These are phyloP conservation scores for Lasiodiplodia hormozganensis DNA, from an alignment of 2,329 filamentous ascomycete species.

Conservation along the genomic window DNA sequence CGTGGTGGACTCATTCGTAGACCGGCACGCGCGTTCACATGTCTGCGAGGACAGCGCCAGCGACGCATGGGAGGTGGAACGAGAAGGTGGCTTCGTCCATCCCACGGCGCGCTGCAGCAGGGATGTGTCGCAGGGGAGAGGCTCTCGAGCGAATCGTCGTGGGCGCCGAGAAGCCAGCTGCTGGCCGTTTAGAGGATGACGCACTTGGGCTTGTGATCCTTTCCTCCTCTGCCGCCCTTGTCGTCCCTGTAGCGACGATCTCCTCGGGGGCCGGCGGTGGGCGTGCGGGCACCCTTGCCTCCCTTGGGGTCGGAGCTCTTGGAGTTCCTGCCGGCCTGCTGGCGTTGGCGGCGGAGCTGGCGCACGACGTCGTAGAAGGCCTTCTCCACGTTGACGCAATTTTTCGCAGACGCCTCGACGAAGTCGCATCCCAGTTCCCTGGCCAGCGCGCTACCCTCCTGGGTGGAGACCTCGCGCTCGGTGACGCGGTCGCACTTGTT, in stretches of 20 bases:
- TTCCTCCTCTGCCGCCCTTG: constrained; percentile 28
- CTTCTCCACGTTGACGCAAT: constrained; percentile 98
- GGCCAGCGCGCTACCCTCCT: constrained; percentile 91
- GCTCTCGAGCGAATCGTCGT: constrained; percentile 18
- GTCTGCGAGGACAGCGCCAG: constrained; percentile 26
- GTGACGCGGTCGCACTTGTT: constrained; percentile 98
- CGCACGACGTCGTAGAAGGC: constrained; percentile 97
- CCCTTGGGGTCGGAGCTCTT: constrained; percentile 30
- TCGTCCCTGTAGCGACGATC: constrained; percentile 25
- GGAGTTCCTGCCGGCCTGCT: constrained; percentile 43
- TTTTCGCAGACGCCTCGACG: constrained; percentile 95
- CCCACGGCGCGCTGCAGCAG: constrained; percentile 24
- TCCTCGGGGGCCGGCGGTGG: constrained; percentile 17
- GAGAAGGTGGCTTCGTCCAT: constrained; percentile 10
- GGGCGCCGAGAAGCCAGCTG: constrained; percentile 15
- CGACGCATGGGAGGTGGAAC: constrained; percentile 19
- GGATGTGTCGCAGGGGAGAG: constrained; percentile 23
- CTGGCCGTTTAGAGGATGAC: constrained; percentile 28
- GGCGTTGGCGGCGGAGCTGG: constrained; percentile 83
- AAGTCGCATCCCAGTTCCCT: constrained; percentile 95
- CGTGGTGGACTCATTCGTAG: constrained; percentile 18
- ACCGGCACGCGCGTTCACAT: constrained; percentile 26
- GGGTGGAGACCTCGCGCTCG: constrained; percentile 93
- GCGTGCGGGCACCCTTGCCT: constrained; percentile 21
- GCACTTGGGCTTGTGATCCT: constrained; percentile 29